Conservation (phyloP, 169 alveolate genomes). For the Plasmodium berghei region DNA sequence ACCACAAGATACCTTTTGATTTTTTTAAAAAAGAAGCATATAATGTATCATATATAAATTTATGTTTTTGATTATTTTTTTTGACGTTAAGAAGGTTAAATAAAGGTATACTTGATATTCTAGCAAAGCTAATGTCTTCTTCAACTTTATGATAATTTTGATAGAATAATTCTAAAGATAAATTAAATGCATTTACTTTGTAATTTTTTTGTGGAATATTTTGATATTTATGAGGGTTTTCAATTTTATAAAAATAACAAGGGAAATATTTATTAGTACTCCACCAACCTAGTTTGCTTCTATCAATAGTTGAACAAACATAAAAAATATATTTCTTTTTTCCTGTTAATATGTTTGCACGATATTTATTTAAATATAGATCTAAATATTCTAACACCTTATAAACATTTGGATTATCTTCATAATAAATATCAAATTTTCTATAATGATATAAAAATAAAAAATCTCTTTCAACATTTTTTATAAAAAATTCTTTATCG, state of each 20-base stretch:
- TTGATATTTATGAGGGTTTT: conserved; percentile 73
- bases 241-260: conserved; percentile 76
- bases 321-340: conserved; percentile 52
- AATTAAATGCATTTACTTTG: conserved; percentile 72
- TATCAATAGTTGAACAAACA: conserved; percentile 46
- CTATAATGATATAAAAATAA: conserved; percentile 61
- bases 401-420: conserved; percentile 49
- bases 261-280: conserved; percentile 77
- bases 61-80: conserved; percentile 77
- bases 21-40: conserved; percentile 78
- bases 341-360: conserved; percentile 32
- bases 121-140: conserved; percentile 79
- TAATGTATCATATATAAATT: conserved; percentile 81
- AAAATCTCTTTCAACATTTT: conserved; percentile 33
- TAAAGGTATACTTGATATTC: conserved; percentile 81
- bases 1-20: conserved; percentile 82
- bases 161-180: conserved; percentile 77
- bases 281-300: conserved; percentile 82
- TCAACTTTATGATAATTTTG: conserved; percentile 78
- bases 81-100: conserved; percentile 73
- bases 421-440: conserved; percentile 54
- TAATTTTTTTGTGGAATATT: conserved; percentile 46
- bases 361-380: conserved; percentile 57
- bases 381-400: conserved; percentile 61
- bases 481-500: conserved; percentile 43